A percentile compares a stretch with the other conserved stretches of the same genome.
Conservation (phyloP, 169 alveolate species). For the Eimeria falciformis region DNA sequence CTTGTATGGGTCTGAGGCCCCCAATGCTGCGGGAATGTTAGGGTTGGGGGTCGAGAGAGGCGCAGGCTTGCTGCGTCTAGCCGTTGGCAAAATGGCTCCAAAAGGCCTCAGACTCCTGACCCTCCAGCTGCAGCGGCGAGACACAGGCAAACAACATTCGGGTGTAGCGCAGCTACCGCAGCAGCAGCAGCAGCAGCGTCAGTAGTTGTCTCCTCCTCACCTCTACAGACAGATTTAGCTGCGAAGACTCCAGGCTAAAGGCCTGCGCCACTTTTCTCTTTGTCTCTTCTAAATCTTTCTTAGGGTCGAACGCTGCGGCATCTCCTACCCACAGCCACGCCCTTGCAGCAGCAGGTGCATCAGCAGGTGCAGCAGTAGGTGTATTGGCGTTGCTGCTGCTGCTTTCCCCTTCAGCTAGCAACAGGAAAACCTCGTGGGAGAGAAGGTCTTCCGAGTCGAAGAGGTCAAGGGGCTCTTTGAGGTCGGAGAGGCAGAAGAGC, state of each 20-base stretch:
- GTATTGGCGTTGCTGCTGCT: not conserved
- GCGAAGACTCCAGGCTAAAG: constrained; percentile 36
- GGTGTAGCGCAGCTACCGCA: not conserved
- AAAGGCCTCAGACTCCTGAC: constrained; percentile 62
- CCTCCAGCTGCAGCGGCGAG: constrained; percentile 56
- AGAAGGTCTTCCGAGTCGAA: constrained; percentile 56
- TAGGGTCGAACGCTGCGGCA: constrained; percentile 12
- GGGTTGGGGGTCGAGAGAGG: not conserved
- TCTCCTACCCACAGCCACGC: constrained; percentile 69
- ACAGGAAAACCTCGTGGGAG: constrained; percentile 33
- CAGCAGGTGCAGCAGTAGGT: not conserved
- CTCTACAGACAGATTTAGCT: constrained; percentile 43
- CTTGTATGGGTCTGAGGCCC: too few relatives aligned
- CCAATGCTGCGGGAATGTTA: too few relatives aligned
- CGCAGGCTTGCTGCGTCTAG: not conserved
- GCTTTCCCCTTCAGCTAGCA: constrained; percentile 10
- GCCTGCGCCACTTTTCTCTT: constrained; percentile 10
- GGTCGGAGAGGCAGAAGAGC: constrained; percentile 44
- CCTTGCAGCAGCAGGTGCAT: not conserved
- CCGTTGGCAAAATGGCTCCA: constrained; percentile 70
- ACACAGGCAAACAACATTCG: not conserved
- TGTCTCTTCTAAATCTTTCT: constrained; percentile 19
- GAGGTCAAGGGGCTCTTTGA: constrained; percentile 36
- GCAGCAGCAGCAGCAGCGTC: constrained; percentile 25
- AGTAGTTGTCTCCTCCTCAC: constrained; percentile 22